Conservation (phyloP, 1,139 yeast genomes). For the Saccharomyces hybrid region DNA sequence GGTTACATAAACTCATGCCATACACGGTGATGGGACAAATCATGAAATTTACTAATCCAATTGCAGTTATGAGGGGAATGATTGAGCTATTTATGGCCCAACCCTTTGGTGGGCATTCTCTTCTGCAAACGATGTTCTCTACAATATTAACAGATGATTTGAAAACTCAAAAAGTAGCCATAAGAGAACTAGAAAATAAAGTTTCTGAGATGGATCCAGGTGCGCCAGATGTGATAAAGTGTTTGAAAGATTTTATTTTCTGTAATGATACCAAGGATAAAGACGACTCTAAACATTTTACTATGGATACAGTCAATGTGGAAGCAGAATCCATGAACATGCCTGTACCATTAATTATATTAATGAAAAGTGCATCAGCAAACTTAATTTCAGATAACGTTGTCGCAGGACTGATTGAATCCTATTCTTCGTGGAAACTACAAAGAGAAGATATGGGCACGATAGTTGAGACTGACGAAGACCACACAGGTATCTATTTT, state of each 20-base stretch:
- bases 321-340: conserved; percentile 34
- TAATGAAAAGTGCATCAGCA: conserved; percentile 22
- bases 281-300: conserved; percentile 11
- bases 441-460: conserved; percentile 14
- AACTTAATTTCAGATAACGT: conserved; percentile 17
- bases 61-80: conserved; percentile 68
- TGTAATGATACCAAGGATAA: conserved; percentile 28
- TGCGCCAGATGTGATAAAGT: conserved; percentile 24
- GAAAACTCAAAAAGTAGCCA: conserved; percentile 52
- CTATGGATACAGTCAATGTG: conserved; percentile 30
- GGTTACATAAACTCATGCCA: conserved; percentile 70
- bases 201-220: conserved; percentile 30
- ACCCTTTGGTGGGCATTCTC: conserved; percentile 61
- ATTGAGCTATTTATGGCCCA: conserved; percentile 75
- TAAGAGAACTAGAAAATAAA: conserved; percentile 40
- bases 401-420: conserved; percentile 25
- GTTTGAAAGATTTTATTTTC: conserved; percentile 27
- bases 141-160: conserved; percentile 75
- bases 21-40: conserved; percentile 69
- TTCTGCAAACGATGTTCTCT: conserved; percentile 65
- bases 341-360: conserved; percentile 32
- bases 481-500: conserved; percentile 31
- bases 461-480: conserved; percentile 13
- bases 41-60: conserved; percentile 75
- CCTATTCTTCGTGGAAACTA: conserved; percentile 35